phyloP scores from a whole-genome alignment of 495 filamentous ascomycete species.

The Penicillium goetzii region DNA sequence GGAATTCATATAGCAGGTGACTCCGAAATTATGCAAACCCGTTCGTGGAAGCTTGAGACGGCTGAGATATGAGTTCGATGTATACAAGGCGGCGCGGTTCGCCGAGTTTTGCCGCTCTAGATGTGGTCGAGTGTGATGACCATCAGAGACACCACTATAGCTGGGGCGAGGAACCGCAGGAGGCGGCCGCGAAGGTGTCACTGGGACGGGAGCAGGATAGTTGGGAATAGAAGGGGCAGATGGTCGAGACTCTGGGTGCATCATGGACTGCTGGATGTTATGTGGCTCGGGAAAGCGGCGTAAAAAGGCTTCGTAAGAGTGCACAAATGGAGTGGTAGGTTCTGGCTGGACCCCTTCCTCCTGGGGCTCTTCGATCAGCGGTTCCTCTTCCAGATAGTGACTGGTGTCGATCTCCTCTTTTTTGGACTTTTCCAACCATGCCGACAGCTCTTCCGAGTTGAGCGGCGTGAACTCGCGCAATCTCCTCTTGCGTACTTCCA shows the following conservation, averaged over 20 bases:
- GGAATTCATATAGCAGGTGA: constrained; percentile 91
- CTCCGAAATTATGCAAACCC: constrained; percentile 78
- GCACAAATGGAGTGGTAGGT: constrained; percentile 50
- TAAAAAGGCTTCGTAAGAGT: constrained; percentile 74
- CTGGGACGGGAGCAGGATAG: constrained; percentile 47
- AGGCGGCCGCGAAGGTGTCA: constrained; percentile 66
- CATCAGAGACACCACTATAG: constrained; percentile 85
- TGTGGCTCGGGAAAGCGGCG: constrained; percentile 79
- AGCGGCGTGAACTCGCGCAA: constrained; percentile 62
- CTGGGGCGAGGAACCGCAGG: constrained; percentile 83
- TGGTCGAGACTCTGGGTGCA: constrained; percentile 38
- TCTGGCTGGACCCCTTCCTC: constrained; percentile 38
- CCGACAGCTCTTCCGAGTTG: constrained; percentile 62
- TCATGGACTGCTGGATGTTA: constrained; percentile 77
- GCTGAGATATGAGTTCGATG: constrained; percentile 44
- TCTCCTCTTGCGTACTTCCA: constrained; percentile 58
- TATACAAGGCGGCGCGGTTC: constrained; percentile 51
- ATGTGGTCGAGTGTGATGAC: constrained; percentile 57
- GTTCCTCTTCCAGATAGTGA: constrained; percentile 46
- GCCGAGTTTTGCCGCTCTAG: constrained; percentile 50
- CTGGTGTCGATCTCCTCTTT: constrained; percentile 56
- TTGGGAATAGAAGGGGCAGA: constrained; percentile 30
- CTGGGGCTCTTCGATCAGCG: constrained; percentile 43
- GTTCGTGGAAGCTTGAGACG: constrained; percentile 64
- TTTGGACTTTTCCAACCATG: constrained; percentile 62